Percentiles rank a stretch among this genome's conserved stretches.
phyloP scores from a whole-genome alignment of 768 basidiomycete species.

The Cystobasidium tubakii region DNA sequence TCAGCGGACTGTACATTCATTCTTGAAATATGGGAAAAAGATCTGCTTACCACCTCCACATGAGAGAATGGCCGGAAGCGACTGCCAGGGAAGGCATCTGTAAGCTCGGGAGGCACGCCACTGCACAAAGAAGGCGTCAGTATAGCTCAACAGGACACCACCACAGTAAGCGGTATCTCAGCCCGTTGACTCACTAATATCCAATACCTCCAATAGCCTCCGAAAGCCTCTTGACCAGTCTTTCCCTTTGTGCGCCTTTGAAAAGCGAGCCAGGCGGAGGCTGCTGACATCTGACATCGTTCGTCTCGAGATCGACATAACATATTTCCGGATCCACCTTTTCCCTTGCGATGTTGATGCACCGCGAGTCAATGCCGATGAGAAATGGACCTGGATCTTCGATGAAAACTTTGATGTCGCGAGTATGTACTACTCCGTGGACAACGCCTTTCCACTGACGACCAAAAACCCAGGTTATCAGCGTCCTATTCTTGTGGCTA shows the following conservation, averaged over 20 bases:
- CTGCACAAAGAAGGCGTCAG: not conserved
- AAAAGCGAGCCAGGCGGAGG: constrained; percentile 26
- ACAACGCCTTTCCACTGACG: constrained; percentile 54
- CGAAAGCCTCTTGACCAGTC: constrained; percentile 36
- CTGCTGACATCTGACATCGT: constrained; percentile 40
- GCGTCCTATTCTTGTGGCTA: no score
- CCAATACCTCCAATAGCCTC: constrained; percentile 30
- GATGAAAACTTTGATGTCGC: constrained; percentile 86
- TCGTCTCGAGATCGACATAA: constrained; percentile 72
- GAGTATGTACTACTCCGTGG: constrained; percentile 55
- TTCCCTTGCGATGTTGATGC: constrained; percentile 68
- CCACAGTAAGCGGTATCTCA: not conserved
- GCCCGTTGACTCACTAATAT: not conserved
- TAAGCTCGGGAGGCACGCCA: constrained; percentile 34
- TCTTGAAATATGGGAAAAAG: no score
- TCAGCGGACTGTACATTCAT: constrained; percentile 7
- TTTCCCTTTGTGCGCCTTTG: constrained; percentile 36
- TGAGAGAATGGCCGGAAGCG: constrained; percentile 41
- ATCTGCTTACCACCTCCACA: constrained; percentile 19
- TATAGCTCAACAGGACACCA: not conserved
- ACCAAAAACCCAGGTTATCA: no score
- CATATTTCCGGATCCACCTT: constrained; percentile 65
- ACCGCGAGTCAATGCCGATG: constrained; percentile 78
- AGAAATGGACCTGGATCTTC: constrained; percentile 98
- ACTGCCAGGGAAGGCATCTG: constrained; percentile 41